Conservation (phyloP, 139 green algal genomes). For the Pleodorina starrii region DNA sequence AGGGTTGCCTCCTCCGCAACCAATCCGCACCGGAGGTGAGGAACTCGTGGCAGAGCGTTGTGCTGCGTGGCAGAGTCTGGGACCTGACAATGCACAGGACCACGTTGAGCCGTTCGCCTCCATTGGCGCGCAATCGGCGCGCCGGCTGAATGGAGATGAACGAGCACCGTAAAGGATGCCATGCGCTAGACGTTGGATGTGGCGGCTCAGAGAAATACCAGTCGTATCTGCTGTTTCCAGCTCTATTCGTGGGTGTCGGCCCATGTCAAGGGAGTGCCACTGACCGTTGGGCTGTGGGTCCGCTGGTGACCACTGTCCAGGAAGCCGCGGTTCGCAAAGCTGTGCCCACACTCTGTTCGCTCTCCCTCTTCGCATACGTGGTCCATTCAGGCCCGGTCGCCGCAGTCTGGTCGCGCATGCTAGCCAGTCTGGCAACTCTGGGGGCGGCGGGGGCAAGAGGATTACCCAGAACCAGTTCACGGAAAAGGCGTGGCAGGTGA, state of each 20-base stretch:
- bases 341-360: too few species aligned
- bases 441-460: slow-evolving; percentile 70
- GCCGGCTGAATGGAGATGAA: too few species aligned
- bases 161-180: too few species aligned
- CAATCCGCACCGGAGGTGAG: slow-evolving; percentile 4
- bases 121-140: neutral
- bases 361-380: neutral
- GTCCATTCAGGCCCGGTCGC: slow-evolving; percentile 10
- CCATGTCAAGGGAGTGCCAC: too few species aligned
- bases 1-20: neutral
- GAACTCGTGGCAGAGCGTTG: neutral
- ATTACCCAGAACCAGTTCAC: slow-evolving; percentile 97
- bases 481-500: slow-evolving; percentile 89
- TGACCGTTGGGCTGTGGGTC: too few species aligned
- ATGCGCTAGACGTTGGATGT: too few species aligned
- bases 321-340: too few species aligned
- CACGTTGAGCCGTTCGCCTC: neutral
- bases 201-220: too few species aligned
- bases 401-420: slow-evolving; percentile 10
- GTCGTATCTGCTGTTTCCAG: too few species aligned
- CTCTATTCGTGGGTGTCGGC: too few species aligned
- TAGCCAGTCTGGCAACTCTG: neutral
- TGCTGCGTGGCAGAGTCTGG: neutral
- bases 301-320: too few species aligned
- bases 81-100: neutral